These are phyloP conservation scores for Nidularia pulvinata DNA, from an alignment of 768 basidiomycete genomes.

Conservation along the genomic window DNA sequence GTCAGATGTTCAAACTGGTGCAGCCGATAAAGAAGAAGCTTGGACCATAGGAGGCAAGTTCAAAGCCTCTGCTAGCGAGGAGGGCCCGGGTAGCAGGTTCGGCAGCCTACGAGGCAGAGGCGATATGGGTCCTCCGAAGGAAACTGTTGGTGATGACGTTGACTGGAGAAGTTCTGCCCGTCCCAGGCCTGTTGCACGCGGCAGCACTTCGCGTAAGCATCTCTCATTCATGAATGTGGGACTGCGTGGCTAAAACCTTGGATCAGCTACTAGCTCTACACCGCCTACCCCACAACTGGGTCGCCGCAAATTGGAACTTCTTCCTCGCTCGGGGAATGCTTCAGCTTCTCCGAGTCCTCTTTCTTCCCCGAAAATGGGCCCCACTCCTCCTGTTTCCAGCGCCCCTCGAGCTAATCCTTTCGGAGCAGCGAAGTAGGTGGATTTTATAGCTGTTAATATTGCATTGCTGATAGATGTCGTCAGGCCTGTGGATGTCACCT, in stretches of 20 bases:
- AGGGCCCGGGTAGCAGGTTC: conserved; percentile 38
- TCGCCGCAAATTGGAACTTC: conserved; percentile 82
- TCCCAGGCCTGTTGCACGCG: conserved; percentile 36
- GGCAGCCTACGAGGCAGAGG: conserved; percentile 47
- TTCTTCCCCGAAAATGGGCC: conserved; percentile 73
- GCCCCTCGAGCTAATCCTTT: conserved; percentile 73
- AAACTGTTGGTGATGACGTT: conserved; percentile 49
- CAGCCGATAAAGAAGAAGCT: conserved; percentile 77
- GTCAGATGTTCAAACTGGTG: conserved; percentile 37
- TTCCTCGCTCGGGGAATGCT: conserved; percentile 71
- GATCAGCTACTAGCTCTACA: conserved; percentile 64
- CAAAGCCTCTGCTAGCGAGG: conserved; percentile 47
- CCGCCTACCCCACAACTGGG: conserved; percentile 81
- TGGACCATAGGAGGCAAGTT: conserved; percentile 82
- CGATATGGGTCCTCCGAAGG: conserved; percentile 55
- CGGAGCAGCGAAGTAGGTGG: conserved; percentile 75
- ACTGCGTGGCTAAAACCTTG: too few relatives aligned
- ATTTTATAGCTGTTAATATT: background rate
- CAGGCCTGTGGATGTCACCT: conserved; percentile 84
- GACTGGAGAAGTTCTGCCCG: conserved; percentile 70
- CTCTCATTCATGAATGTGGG: background rate
- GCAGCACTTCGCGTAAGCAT: conserved; percentile 64
- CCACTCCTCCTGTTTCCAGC: conserved; percentile 33
- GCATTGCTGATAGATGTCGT: conserved; percentile 1
- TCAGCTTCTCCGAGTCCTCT: conserved; percentile 76